Conservation (phyloP, 225 moss, liverwort and hornwort species). For the Ulota crispa region DNA sequence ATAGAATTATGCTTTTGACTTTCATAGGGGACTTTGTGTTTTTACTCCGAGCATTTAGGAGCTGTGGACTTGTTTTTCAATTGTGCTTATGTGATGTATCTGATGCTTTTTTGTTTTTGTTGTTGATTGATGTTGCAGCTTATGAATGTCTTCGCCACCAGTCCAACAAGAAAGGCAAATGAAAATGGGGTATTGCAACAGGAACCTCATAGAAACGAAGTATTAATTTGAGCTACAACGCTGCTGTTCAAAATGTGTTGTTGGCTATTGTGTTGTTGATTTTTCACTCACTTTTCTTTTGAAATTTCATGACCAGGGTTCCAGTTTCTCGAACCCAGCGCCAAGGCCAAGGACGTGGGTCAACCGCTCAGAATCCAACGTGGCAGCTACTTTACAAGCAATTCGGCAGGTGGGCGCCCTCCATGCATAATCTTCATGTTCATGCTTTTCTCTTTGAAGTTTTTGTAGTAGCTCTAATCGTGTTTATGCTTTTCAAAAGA, state of each 20-base stretch:
- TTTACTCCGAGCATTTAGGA: background rate
- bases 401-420: conserved; percentile 45
- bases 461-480: background rate
- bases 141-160: conserved; percentile 15
- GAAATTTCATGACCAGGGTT: conserved; percentile 17
- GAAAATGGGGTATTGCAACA: conserved; percentile 22
- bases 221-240: background rate
- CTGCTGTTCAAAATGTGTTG: background rate
- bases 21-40: background rate
- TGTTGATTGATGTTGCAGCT: conserved; percentile 2
- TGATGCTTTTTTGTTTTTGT: background rate
- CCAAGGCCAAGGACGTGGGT: conserved; percentile 50
- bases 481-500: background rate
- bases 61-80: background rate
- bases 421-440: background rate
- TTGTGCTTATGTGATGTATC: background rate
- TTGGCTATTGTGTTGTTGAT: background rate
- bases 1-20: background rate
- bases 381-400: conserved; percentile 49
- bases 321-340: conserved; percentile 27
- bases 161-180: conserved; percentile 9
- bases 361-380: conserved; percentile 47
- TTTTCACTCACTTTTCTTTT: conserved; percentile 1
- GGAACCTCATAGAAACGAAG: conserved; percentile 24
- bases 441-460: background rate